Conservation (phyloP, 2,329 filamentous ascomycete species). For the Verticillium zaregamsianum region DNA sequence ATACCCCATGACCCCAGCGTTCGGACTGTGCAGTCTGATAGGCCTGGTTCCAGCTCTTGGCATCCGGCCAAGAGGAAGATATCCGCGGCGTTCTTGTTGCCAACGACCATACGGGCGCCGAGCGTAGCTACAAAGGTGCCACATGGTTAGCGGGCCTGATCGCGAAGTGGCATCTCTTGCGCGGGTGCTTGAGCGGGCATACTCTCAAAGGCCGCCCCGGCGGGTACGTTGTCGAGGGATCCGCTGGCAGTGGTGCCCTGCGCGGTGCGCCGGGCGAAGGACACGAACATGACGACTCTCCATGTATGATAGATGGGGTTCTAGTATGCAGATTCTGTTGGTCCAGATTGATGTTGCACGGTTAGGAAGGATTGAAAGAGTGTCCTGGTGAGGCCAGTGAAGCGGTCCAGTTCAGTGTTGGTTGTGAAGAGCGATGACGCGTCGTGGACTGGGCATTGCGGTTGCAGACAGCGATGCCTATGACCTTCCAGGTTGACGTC, state of each 20-base stretch:
- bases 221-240: constrained; percentile 1
- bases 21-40: neutral
- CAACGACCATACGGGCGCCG: constrained; percentile 7
- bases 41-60: neutral
- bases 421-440: neutral
- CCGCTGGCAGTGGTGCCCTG: neutral
- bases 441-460: neutral
- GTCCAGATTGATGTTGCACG: neutral
- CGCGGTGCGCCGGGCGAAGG: neutral
- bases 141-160: neutral
- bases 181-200: neutral
- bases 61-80: constrained; percentile 3
- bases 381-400: neutral
- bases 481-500: neutral
- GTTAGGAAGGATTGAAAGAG: too few species aligned
- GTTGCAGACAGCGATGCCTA: neutral
- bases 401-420: neutral
- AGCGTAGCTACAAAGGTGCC: constrained; percentile 4
- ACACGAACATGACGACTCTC: neutral
- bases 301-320: neutral
- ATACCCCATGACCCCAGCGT: constrained; percentile 4
- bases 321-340: neutral
- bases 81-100: neutral
- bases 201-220: constrained; percentile 9
- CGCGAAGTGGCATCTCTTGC: neutral